phyloP scores from a whole-genome alignment of 345 rosid species.

The Pistacia atlantica region DNA sequence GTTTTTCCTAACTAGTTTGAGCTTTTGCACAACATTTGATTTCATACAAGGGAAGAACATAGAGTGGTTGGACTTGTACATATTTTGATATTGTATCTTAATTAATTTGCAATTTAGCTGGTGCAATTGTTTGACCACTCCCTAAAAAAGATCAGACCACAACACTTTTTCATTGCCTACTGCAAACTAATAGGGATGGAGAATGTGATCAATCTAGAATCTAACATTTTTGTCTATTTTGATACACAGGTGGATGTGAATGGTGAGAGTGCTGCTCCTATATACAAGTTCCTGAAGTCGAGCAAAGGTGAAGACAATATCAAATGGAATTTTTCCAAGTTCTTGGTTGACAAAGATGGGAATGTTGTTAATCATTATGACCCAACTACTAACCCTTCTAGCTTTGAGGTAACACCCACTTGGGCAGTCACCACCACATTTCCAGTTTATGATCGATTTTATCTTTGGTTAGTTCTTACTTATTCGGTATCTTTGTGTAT shows the following conservation, averaged over 20 bases:
- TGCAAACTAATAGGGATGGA: too few species aligned
- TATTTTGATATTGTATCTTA: too few species aligned
- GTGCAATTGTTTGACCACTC: too few species aligned
- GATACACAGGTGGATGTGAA: constrained; percentile 81
- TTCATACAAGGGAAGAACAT: too few species aligned
- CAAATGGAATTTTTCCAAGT: constrained; percentile 94
- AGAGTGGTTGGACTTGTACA: too few species aligned
- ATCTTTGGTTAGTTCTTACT: not conserved
- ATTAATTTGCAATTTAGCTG: too few species aligned
- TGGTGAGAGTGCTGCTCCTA: constrained; percentile 71
- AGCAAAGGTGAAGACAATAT: constrained; percentile 78
- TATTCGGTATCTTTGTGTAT: not conserved
- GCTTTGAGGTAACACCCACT: constrained; percentile 67
- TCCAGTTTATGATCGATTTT: not conserved
- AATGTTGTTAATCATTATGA: constrained; percentile 81
- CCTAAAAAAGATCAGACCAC: too few species aligned
- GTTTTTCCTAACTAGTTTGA: not conserved
- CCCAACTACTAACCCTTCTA: constrained; percentile 87
- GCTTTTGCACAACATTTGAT: too few species aligned
- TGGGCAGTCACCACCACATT: not conserved
- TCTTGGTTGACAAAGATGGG: constrained; percentile 78
- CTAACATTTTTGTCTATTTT: not conserved
- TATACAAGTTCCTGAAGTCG: constrained; percentile 84
- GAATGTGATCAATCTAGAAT: too few species aligned
- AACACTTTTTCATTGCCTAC: too few species aligned